Percentiles rank a stretch among this genome's conserved stretches.
Conservation (phyloP, 2,329 filamentous ascomycete genomes). For the Fusarium algeriense region DNA sequence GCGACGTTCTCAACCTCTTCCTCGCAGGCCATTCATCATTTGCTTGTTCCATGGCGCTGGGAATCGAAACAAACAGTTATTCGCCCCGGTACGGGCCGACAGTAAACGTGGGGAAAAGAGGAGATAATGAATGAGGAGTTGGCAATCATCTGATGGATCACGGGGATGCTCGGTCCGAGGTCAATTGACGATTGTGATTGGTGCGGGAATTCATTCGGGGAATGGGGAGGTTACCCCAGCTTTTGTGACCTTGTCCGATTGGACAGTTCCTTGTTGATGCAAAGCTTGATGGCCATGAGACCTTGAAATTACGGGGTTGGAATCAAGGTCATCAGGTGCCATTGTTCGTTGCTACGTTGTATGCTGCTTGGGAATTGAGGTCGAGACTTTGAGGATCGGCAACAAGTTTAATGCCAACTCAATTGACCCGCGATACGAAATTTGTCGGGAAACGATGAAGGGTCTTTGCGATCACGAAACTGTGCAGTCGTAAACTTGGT, state of each 20-base stretch:
- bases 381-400: background rate
- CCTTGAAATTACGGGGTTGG: constrained; percentile 1
- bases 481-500: no score
- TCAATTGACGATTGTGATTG: constrained; percentile 20
- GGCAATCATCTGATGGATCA: constrained; percentile 19
- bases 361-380: background rate
- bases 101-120: constrained; percentile 35
- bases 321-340: background rate
- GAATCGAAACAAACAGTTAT: constrained; percentile 8
- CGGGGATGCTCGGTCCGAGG: constrained; percentile 34
- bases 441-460: background rate
- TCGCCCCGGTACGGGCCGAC: constrained; percentile 53
- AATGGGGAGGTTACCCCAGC: constrained; percentile 19
- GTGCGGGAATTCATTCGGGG: constrained; percentile 21
- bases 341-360: background rate
- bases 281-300: constrained; percentile 34
- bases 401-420: background rate
- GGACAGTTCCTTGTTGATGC: constrained; percentile 4
- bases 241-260: constrained; percentile 5
- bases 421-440: background rate
- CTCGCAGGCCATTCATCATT: constrained; percentile 50
- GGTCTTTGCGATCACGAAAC: background rate
- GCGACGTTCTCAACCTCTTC: constrained; percentile 58
- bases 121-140: constrained; percentile 28
- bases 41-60: constrained; percentile 45